Evolutionary conservation across 2,329 filamentous ascomycete genomes (phyloP).

Genomic region (Calonectria hongkongensis): DNA sequence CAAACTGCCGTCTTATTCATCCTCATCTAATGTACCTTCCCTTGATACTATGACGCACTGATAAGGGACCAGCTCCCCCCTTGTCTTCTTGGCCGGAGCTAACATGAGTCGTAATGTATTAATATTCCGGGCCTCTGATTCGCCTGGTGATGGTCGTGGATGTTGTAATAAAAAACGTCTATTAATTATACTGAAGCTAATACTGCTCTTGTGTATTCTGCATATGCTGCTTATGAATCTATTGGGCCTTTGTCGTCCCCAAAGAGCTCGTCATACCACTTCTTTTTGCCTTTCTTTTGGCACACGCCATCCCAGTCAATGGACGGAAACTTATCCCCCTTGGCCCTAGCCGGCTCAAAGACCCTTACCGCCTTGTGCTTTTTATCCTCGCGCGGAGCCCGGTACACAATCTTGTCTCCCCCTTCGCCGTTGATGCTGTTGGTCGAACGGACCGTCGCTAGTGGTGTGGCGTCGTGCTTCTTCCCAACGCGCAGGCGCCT

Average conservation of each 20-base stretch:
- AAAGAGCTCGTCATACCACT: constrained; percentile 60
- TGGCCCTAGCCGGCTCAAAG: constrained; percentile 50
- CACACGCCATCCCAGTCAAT: constrained; percentile 60
- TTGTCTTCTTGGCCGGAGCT: too few relatives aligned
- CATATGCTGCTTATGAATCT: constrained; percentile 3
- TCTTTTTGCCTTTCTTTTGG: constrained; percentile 52
- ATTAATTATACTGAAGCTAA: constrained; percentile 5
- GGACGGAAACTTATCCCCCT: constrained; percentile 46
- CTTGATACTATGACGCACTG: too few relatives aligned
- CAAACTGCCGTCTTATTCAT: too few relatives aligned
- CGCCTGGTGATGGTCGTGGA: not conserved
- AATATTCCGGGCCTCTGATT: not conserved
- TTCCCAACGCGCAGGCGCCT: constrained; percentile 48
- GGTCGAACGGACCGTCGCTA: constrained; percentile 45
- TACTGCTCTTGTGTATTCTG: not conserved
- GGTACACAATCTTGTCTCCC: constrained; percentile 50
- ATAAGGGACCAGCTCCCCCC: too few relatives aligned
- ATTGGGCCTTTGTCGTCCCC: constrained; percentile 58
- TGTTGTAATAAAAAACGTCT: not conserved
- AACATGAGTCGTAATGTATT: not conserved
- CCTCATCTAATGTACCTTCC: too few relatives aligned
- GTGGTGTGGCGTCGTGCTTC: constrained; percentile 35
- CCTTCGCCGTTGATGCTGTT: not conserved
- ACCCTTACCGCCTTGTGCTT: constrained; percentile 45
- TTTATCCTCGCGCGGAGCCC: constrained; percentile 44